These are phyloP conservation scores for Aspergillaceae sp. DNA, from an alignment of 2,329 filamentous ascomycete genomes.

Conservation along the genomic window DNA sequence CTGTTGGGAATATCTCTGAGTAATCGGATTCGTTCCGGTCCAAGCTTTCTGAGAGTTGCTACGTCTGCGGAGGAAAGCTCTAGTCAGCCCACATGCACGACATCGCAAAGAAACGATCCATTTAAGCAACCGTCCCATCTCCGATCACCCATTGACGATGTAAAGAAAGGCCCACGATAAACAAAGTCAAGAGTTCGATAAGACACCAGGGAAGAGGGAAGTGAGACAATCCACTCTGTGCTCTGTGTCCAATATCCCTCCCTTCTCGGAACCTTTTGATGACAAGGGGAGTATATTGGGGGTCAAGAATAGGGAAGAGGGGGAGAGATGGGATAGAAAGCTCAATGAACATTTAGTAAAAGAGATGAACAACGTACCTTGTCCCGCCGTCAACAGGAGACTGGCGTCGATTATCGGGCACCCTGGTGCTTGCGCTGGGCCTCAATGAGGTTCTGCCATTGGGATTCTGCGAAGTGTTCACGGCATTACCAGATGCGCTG, in stretches of 20 bases:
- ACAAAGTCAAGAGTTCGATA: too few relatives aligned
- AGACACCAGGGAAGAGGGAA: too few relatives aligned
- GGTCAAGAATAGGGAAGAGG: background rate
- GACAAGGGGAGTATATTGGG: too few relatives aligned
- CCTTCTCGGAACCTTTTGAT: too few relatives aligned
- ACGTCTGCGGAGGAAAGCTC: constrained; percentile 30
- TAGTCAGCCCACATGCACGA: constrained; percentile 13
- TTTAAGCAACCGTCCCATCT: too few relatives aligned
- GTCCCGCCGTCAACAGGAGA: constrained; percentile 47
- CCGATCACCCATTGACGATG: background rate
- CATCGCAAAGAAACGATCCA: too few relatives aligned
- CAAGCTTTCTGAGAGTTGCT: constrained; percentile 52
- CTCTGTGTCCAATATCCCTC: too few relatives aligned
- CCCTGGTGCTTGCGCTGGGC: constrained; percentile 42
- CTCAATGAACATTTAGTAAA: background rate
- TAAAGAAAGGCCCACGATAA: background rate
- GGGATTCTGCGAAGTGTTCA: constrained; percentile 26
- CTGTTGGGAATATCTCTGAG: constrained; percentile 45
- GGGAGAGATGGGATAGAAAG: background rate
- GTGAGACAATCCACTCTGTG: too few relatives aligned
- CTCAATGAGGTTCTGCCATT: constrained; percentile 40
- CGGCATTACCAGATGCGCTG: constrained; percentile 30
- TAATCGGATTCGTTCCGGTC: constrained; percentile 54
- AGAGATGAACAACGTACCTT: constrained; percentile 39
- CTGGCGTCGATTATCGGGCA: constrained; percentile 46